Evolutionary conservation across 1,284 basidiomycete genomes (phyloP).

Genomic region (Hypsizygus ulmarius): DNA sequence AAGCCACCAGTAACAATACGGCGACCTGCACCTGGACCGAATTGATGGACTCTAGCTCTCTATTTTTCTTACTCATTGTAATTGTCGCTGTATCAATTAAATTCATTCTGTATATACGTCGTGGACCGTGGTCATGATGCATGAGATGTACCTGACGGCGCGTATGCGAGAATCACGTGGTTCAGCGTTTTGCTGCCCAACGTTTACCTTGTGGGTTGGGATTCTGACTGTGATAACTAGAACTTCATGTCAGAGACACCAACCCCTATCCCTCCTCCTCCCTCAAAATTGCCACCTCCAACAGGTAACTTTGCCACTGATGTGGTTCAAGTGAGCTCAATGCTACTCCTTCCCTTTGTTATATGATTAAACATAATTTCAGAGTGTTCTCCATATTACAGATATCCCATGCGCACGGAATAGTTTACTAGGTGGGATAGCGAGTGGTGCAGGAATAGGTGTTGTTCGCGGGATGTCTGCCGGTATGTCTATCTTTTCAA

Average conservation of each 20-base stretch:
- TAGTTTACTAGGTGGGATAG: conserved; percentile 44
- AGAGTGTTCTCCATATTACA: conserved; percentile 40
- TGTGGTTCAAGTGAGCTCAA: conserved; percentile 30
- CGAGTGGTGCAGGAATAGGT: conserved; percentile 48
- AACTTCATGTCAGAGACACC: too few relatives aligned
- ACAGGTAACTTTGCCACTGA: conserved; percentile 39
- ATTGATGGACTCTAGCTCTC: too few relatives aligned
- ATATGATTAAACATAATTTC: not conserved
- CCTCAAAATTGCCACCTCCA: conserved; percentile 33
- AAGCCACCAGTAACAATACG: conserved; percentile 17
- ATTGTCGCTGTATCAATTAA: too few relatives aligned
- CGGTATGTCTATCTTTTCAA: conserved; percentile 28
- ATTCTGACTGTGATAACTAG: too few relatives aligned
- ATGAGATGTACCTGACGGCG: too few relatives aligned
- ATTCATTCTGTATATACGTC: too few relatives aligned
- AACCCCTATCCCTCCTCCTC: conserved; percentile 24
- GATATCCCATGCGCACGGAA: conserved; percentile 68
- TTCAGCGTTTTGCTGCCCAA: too few relatives aligned
- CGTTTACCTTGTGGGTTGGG: too few relatives aligned
- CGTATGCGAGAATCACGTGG: too few relatives aligned
- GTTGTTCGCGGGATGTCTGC: conserved; percentile 46
- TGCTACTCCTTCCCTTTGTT: not conserved
- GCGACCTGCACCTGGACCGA: conserved; percentile 14
- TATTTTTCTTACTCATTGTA: too few relatives aligned
- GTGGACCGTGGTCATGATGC: too few relatives aligned